Evolutionary conservation across 345 rosid species (phyloP).

Genomic region (Salix brachista): DNA sequence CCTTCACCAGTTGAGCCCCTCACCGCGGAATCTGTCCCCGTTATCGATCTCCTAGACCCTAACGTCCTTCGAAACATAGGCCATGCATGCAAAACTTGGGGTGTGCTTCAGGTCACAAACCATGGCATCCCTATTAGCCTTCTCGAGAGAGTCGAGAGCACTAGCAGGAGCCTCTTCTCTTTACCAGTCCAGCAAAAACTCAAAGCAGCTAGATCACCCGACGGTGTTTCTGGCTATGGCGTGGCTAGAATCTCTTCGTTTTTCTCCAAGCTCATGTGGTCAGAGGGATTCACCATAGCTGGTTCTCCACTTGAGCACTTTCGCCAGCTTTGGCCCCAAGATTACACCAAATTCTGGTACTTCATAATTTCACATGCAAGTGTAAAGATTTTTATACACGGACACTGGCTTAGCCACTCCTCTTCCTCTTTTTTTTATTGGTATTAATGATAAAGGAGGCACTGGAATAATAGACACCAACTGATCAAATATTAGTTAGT

Average conservation of each 20-base stretch:
- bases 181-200: slow-evolving; percentile 61
- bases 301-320: slow-evolving; percentile 78
- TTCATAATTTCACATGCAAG: slow-evolving; percentile 14
- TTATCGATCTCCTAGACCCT: slow-evolving; percentile 59
- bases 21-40: slow-evolving; percentile 43
- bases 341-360: slow-evolving; percentile 61
- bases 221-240: slow-evolving; percentile 78
- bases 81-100: slow-evolving; percentile 80
- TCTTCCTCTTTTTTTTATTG: neutral
- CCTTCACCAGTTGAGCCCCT: slow-evolving; percentile 11
- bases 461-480: no score
- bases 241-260: slow-evolving; percentile 69
- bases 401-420: neutral
- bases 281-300: slow-evolving; percentile 83
- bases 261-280: slow-evolving; percentile 91
- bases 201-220: slow-evolving; percentile 60
- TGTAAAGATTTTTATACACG: neutral
- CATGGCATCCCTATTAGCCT: slow-evolving; percentile 60
- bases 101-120: slow-evolving; percentile 65
- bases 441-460: no score
- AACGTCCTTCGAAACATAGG: slow-evolving; percentile 46
- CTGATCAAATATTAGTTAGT: neutral
- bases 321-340: slow-evolving; percentile 76
- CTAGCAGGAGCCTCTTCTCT: slow-evolving; percentile 46
- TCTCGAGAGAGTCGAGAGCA: slow-evolving; percentile 44